Evolutionary conservation across 331 rosid genomes (phyloP), one percentile per base, ranked within the genome.

Genomic region (Rosa hybrid): DNA sequence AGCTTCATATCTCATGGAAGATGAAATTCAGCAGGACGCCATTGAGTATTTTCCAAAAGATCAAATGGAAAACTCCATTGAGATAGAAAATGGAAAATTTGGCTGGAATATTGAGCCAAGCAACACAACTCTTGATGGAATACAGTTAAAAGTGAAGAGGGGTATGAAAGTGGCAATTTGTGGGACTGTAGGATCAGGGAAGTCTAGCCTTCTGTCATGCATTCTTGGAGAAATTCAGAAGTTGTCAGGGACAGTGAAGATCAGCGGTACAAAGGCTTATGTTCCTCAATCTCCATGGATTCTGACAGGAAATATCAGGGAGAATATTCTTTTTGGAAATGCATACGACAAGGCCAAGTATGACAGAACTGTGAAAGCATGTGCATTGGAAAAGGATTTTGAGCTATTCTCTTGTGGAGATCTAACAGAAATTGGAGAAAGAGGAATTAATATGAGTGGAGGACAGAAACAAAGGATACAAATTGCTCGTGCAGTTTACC

Each of bases 361-460:
- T 77, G 85, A 88, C 54, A 91, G 81, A 77, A 91, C 99, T 2
- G 51, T 92, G 71, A 86, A 89, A 81, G 96, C 98, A 12, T 96
- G 98, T 78, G 98, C 99, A 38, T 83, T 96, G 87, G 67, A 78
- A 65, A 96, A 96, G 85, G 99, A 96, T 86, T 89, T 91, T 72
- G 98, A 93, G 88, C 85, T 93, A 51, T 96, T 93, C 82, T 86
- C 94, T 0, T 71, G 81, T 68, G 98, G 96, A 12, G 99, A 96
- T 67, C 75, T 86, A 23, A 96, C 99, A 3, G 97, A 90, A 82
- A 96, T 93, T 67, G 99, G 99, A 68, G 99, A 96, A 77, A 89
- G 99, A 83, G 99, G 99, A 76, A 93, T 96, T 75, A 96, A 96
- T 77, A 89, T 96, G 97, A 94, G 98, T 81, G 98, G 98, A 23